These are phyloP conservation scores for Pleurotus salmoneostramineus DNA, from an alignment of 768 basidiomycete genomes.

Conservation along the genomic window DNA sequence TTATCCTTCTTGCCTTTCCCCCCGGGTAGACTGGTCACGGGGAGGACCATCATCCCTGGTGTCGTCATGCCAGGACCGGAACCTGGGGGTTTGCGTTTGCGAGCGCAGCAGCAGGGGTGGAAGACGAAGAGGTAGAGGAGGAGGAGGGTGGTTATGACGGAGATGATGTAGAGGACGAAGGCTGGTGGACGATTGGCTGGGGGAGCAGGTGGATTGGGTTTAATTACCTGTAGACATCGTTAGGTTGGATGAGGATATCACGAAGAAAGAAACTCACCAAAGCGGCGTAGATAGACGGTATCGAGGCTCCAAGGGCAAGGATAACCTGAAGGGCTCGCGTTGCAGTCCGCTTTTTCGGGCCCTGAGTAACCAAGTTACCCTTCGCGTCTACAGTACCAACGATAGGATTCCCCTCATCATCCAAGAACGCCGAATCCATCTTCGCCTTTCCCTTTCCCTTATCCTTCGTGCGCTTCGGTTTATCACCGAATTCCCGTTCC, in stretches of 20 bases:
- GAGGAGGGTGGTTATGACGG: conserved; percentile 46
- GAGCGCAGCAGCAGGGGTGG: conserved; percentile 51
- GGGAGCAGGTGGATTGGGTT: conserved; percentile 52
- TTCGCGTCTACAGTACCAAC: conserved; percentile 57
- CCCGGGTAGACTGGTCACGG: conserved; percentile 49
- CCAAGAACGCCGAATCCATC: conserved; percentile 25
- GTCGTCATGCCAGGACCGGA: conserved; percentile 14
- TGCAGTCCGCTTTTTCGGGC: conserved; percentile 55
- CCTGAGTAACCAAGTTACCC: conserved; percentile 58
- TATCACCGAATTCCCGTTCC: conserved; percentile 59
- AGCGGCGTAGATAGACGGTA: conserved; percentile 61
- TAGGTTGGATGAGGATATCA: neutral
- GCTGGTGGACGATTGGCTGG: conserved; percentile 48
- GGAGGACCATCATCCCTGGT: conserved; percentile 58
- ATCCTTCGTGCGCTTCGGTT: conserved; percentile 23
- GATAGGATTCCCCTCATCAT: conserved; percentile 44
- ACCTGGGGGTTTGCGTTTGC: conserved; percentile 17
- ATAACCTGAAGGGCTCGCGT: conserved; percentile 45
- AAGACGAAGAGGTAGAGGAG: conserved; percentile 54
- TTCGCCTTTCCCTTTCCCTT: conserved; percentile 21
- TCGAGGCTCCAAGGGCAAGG: conserved; percentile 45
- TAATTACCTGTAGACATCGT: conserved; percentile 42
- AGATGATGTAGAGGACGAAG: conserved; percentile 54
- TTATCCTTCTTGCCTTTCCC: conserved; percentile 38
- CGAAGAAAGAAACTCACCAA: conserved; percentile 36